Evolutionary conservation across 2,329 filamentous ascomycete genomes (phyloP), one percentile per base, ranked within the genome.

Genomic region (Talaromyces verruculosus): DNA sequence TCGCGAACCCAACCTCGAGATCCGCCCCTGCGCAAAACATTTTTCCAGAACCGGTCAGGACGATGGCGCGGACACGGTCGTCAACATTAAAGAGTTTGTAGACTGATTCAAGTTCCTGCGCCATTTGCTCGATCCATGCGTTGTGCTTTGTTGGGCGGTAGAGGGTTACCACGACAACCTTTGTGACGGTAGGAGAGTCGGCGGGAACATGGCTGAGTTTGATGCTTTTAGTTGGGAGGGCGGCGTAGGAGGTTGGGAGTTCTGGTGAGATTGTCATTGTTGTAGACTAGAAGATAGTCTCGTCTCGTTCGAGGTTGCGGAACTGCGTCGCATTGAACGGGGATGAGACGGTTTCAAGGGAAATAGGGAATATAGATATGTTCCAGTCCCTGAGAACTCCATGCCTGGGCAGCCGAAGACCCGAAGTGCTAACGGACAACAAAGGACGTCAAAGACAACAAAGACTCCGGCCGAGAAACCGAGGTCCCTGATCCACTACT

Each of bases 111-210:
- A 92, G 81, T 71, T 89, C 88, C 17, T 77, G 72, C 71, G 85
- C 84, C 87, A 91, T 91, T 15, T 77, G 80, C 22, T 83, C 79
- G 2, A 22, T 57, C 64, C 64, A 88, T 91, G 77, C 91, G 91
- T 88, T 83, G 47, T 57, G 37, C 67, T 87, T 86, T 11, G 79
- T 76, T 0, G 89, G 89, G 19, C 90, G 86, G 78, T 89, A 82
- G 47, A 91, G 83, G 1, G 85, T 85, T 39, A 91, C 76, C 68
- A 91, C 75, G 60, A 91, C 82, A 61, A 90, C 83, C 17, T 84
- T 84, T 0, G 88, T 90, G 8, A 84, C 82, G 2, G 81, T 77
- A 7, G 82, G 75, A 0, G 88, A 85, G 25, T 74, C 72, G 2
- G 61, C 67, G 2, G 74, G 75, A 17, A 75, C 69, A 53, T 77